Percentiles rank a stretch among this genome's conserved stretches.
phyloP scores from a whole-genome alignment of 805 yeast genomes.

The Cyberlindnera xylosilytica region DNA sequence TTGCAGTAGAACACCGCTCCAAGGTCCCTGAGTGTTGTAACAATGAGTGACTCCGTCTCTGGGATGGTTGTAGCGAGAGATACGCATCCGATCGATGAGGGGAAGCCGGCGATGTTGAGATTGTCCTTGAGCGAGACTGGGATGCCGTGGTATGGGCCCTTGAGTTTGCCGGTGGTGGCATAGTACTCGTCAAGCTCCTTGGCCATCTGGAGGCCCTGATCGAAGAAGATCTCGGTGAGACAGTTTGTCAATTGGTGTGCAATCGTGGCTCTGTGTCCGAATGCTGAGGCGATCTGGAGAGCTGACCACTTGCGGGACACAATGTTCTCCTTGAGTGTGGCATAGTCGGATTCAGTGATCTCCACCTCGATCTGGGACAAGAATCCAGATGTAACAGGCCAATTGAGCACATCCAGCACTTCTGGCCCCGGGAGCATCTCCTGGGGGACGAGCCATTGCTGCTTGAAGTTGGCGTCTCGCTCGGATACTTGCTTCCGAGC shows the following conservation, averaged over 20 bases:
- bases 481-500: conserved; percentile 38
- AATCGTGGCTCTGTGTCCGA: conserved; percentile 54
- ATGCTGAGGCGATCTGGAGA: conserved; percentile 48
- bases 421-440: conserved; percentile 17
- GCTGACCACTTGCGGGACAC: conserved; percentile 37
- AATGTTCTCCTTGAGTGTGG: conserved; percentile 26
- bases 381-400: conserved; percentile 36
- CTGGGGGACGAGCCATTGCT: conserved; percentile 20
- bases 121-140: conserved; percentile 59
- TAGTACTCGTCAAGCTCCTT: conserved; percentile 48
- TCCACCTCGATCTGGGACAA: conserved; percentile 34
- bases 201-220: conserved; percentile 56
- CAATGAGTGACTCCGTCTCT: conserved; percentile 38
- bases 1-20: conserved; percentile 57
- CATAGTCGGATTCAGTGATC: conserved; percentile 25
- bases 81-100: conserved; percentile 48
- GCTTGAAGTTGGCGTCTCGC: conserved; percentile 39
- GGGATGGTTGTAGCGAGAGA: conserved; percentile 31
- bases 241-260: conserved; percentile 52
- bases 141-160: conserved; percentile 68
- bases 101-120: conserved; percentile 40
- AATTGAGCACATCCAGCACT: conserved; percentile 37
- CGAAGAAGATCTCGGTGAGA: conserved; percentile 40
- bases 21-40: conserved; percentile 35
- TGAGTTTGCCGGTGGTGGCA: conserved; percentile 42